Evolutionary conservation across 306 rosid species (phyloP), one percentile per base, ranked within the genome.

Genomic region (Psophocarpus tetragonolobus): DNA sequence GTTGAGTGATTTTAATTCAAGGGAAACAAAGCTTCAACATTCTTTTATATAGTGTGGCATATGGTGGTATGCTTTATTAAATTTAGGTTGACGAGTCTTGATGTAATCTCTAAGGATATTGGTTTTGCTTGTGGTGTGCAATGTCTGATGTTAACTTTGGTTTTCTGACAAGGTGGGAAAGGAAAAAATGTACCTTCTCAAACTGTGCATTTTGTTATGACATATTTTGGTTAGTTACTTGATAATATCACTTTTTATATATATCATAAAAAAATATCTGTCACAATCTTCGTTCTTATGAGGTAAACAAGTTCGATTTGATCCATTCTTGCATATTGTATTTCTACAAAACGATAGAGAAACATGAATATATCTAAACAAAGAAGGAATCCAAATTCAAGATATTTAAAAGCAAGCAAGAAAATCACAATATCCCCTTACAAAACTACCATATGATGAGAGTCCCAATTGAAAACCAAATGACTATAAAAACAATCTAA

Each of bases 401-500:
- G 48, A 35, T 64, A 73, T 4, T 41, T 14, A 15, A 66, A 32
- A 64, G 54, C 27, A 75, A 30, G 50, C 38, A 47, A 63, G 2
- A 29, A 75, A 41, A 56, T 54, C 54, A 45, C 70, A 69, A 48
- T 11, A 68, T 48, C 39, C 50, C 66, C 53, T 70, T 39, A 62
- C 42, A 61, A 29, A 27, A 56, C 62, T 21, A 76, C n/a, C 13
- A 48, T 54, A 39, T 53, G 70, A 65, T 33, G 51, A 48, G 18
- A 23, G 1, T 73, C 35, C 0, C 23, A 47, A 69, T 18, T 45
- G 13, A 68, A 82, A 76, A 54, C 39, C 53, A 76, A 76, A 76
- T 10, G 27, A 48, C 70, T 53, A 41, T 4, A 62, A 32, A 76
- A 70, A 38, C 74, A 76, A 71, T 41, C 74, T 50, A 74, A 68